These are phyloP conservation scores for Plasmodium adleri DNA, from an alignment of 169 alveolate genomes.

Conservation along the genomic window DNA sequence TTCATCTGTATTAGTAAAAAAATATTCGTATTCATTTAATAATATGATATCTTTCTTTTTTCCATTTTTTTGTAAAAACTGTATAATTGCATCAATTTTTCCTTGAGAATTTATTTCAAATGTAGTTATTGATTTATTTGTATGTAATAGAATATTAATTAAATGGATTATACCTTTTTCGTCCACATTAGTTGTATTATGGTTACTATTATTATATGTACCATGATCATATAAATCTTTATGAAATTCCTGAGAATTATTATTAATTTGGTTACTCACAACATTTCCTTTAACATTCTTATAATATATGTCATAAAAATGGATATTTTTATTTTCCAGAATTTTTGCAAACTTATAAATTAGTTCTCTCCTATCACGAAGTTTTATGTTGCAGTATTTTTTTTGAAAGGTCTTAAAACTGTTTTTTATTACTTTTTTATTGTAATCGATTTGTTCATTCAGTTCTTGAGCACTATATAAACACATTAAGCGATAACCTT, in stretches of 20 bases:
- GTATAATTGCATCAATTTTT: conserved; percentile 18
- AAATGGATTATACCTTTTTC: background rate
- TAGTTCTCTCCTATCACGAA: conserved; percentile 24
- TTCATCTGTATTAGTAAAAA: conserved; percentile 16
- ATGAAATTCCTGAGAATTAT: too few species aligned
- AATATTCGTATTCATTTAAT: conserved; percentile 38
- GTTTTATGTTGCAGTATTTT: background rate
- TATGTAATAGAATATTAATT: conserved; percentile 5
- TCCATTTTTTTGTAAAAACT: conserved; percentile 12
- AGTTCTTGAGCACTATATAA: conserved; percentile 30
- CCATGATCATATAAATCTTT: too few species aligned
- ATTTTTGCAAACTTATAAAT: conserved; percentile 1
- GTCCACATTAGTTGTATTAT: background rate
- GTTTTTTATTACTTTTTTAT: conserved; percentile 10
- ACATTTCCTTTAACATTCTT: too few species aligned
- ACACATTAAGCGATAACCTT: conserved; percentile 10
- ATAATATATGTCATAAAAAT: too few species aligned
- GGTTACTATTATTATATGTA: too few species aligned
- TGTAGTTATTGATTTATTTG: conserved; percentile 14
- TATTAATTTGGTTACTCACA: too few species aligned
- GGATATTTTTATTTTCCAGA: background rate
- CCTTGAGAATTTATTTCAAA: conserved; percentile 19
- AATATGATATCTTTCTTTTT: background rate
- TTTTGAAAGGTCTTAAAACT: conserved; percentile 14
- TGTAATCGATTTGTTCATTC: conserved; percentile 10